Conservation (phyloP, 2,329 filamentous ascomycete genomes). For the Lecanicillium sp. region DNA sequence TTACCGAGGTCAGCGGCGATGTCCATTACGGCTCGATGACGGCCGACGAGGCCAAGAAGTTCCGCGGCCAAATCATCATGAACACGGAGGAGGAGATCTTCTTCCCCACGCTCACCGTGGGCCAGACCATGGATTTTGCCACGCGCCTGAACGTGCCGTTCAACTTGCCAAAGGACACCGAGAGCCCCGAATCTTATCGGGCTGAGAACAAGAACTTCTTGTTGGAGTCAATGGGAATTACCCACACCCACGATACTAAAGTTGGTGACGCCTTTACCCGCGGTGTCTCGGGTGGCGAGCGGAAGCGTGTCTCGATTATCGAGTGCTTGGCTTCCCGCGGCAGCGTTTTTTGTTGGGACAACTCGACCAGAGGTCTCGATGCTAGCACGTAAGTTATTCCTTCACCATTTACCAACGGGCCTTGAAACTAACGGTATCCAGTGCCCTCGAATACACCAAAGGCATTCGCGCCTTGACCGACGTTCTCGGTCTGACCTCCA, state of each 20-base stretch:
- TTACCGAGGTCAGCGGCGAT: constrained; percentile 50
- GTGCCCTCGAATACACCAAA: constrained; percentile 54
- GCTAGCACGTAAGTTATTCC: constrained; percentile 46
- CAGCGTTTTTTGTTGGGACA: constrained; percentile 61
- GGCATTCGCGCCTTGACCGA: constrained; percentile 60
- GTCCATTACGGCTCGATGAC: constrained; percentile 49
- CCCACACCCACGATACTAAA: constrained; percentile 57
- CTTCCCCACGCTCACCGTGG: constrained; percentile 65
- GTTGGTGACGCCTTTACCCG: constrained; percentile 62
- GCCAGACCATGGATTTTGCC: constrained; percentile 66
- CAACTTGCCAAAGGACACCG: constrained; percentile 37
- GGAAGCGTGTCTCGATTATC: constrained; percentile 64
- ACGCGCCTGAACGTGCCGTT: constrained; percentile 52
- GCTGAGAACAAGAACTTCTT: constrained; percentile 46
- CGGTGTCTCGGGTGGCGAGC: constrained; percentile 62
- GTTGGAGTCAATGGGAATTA: constrained; percentile 50
- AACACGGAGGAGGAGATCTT: constrained; percentile 64
- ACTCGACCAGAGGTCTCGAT: constrained; percentile 59
- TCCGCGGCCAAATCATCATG: constrained; percentile 55
- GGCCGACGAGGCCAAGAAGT: constrained; percentile 43
- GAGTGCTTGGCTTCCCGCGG: constrained; percentile 55
- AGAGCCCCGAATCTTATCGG: constrained; percentile 39
- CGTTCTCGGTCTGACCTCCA: constrained; percentile 51
- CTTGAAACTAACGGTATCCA: constrained; percentile 16
- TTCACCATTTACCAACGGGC: background rate